Conservation (phyloP, 2,329 filamentous ascomycete genomes). For the Fusarium nisikadoi region DNA sequence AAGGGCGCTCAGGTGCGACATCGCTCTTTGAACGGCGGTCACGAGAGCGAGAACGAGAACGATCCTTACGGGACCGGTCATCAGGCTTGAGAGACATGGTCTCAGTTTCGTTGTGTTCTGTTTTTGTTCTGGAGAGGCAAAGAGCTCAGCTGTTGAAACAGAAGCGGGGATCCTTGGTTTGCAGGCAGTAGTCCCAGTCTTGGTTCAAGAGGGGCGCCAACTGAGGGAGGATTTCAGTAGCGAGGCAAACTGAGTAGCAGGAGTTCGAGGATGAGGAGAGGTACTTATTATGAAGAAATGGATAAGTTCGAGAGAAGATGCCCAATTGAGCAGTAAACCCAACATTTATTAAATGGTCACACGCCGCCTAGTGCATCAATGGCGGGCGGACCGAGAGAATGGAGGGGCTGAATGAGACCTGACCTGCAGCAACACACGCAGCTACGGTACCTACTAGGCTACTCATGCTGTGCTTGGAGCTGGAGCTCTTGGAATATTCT, state of each 20-base stretch:
- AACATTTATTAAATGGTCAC: slow-evolving; percentile 18
- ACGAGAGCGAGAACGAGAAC: slow-evolving; percentile 60
- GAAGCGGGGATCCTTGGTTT: slow-evolving; percentile 28
- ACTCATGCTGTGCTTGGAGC: background rate
- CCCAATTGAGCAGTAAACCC: slow-evolving; percentile 14
- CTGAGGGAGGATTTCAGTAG: background rate
- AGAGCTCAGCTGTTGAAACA: slow-evolving; percentile 9
- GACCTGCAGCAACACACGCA: slow-evolving; percentile 31
- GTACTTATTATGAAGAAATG: slow-evolving; percentile 6
- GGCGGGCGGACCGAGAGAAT: slow-evolving; percentile 30
- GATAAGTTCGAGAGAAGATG: slow-evolving; percentile 12
- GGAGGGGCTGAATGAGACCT: slow-evolving; percentile 42
- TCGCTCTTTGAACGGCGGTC: slow-evolving; percentile 49
- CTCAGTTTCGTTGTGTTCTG: background rate
- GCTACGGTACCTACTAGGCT: background rate
- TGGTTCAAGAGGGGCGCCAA: background rate
- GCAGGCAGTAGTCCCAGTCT: slow-evolving; percentile 10
- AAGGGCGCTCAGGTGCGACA: slow-evolving; percentile 44
- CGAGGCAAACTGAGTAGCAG: background rate
- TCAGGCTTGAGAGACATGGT: slow-evolving; percentile 65
- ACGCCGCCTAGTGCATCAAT: slow-evolving; percentile 23
- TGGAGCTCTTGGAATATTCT: slow-evolving; percentile 18
- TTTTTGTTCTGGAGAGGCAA: slow-evolving; percentile 5
- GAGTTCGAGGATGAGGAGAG: background rate
- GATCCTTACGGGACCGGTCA: slow-evolving; percentile 56